Conservation (phyloP, 306 rosid genomes). For the Inga laurina region DNA sequence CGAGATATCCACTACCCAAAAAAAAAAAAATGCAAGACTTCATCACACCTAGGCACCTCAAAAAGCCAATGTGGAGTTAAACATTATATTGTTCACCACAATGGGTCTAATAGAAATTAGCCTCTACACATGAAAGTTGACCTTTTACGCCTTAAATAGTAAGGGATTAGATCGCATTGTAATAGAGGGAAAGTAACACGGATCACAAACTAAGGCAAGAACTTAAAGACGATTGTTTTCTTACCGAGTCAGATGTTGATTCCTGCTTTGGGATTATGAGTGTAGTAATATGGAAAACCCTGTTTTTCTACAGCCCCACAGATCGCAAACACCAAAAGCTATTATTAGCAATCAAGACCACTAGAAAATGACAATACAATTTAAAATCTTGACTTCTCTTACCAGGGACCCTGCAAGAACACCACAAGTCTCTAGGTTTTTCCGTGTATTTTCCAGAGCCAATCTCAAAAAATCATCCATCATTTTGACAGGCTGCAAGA, state of each 20-base stretch:
- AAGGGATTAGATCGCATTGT: neutral
- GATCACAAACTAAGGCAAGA: conserved; percentile 20
- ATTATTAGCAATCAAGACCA: conserved; percentile 30
- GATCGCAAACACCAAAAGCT: conserved; percentile 36
- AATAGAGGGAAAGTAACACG: neutral
- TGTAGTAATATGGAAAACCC: conserved; percentile 90
- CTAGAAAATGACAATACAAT: conserved; percentile 17
- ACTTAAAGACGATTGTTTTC: conserved; percentile 35
- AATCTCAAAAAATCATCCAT: conserved; percentile 89
- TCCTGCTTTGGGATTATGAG: conserved; percentile 98
- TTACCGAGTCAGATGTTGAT: conserved; percentile 95
- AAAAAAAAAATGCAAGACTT: neutral
- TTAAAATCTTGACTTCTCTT: conserved; percentile 37
- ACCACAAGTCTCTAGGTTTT: conserved; percentile 91
- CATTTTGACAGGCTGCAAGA: conserved; percentile 86
- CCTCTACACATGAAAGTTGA: neutral
- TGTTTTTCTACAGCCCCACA: conserved; percentile 78
- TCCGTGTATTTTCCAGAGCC: conserved; percentile 80
- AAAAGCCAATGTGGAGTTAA: conserved; percentile 21
- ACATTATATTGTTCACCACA: neutral
- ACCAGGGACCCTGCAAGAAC: conserved; percentile 98
- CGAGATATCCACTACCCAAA: neutral
- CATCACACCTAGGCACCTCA: neutral
- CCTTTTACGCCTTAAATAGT: conserved; percentile 3
- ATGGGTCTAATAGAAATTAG: conserved; percentile 10